Percentiles rank a stretch among this genome's conserved stretches.
Evolutionary conservation across 208 protist genomes (phyloP).

Genomic region (Crithidia expoeki): DNA sequence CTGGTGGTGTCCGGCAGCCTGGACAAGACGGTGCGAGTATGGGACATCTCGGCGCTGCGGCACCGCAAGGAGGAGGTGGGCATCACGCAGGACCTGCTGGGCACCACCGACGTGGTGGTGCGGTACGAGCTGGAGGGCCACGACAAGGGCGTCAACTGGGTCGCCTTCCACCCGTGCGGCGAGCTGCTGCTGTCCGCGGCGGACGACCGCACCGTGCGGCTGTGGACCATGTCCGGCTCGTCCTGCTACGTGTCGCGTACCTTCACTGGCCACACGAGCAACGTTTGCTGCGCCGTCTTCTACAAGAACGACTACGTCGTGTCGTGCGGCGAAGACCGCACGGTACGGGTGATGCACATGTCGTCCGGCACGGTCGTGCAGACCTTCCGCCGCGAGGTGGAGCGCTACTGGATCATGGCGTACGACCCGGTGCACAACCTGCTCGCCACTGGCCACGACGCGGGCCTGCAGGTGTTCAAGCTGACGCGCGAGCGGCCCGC

Average conservation of each 20-base stretch:
- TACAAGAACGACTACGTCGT: conserved; percentile 98
- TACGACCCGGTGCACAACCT: conserved; percentile 94
- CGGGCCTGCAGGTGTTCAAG: conserved; percentile 98
- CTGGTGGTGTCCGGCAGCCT: conserved; percentile 98
- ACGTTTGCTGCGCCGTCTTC: conserved; percentile 97
- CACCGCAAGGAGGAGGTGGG: conserved; percentile 62
- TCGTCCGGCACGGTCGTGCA: conserved; percentile 54
- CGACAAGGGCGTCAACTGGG: conserved; percentile 99
- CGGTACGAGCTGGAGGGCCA: conserved; percentile 98
- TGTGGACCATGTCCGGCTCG: conserved; percentile 95
- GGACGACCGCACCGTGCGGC: conserved; percentile 97
- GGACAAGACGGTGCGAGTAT: conserved; percentile 99
- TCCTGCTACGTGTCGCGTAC: conserved; percentile 91
- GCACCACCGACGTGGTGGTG: conserved; percentile 92
- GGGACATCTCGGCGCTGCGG: conserved; percentile 97
- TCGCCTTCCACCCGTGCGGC: conserved; percentile 96
- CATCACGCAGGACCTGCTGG: conserved; percentile 94
- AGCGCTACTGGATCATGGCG: conserved; percentile 99
- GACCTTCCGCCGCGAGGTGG: conserved; percentile 94
- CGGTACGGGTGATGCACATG: conserved; percentile 94
- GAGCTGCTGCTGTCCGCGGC: conserved; percentile 95
- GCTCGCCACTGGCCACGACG: conserved; percentile 97
- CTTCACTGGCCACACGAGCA: conserved; percentile 97
- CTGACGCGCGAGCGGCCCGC: conserved; percentile 96
- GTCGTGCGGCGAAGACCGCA: conserved; percentile 95